A percentile compares a stretch with the other conserved stretches of the same genome.
Conservation (phyloP, 1,284 basidiomycete species). For the Leccinum subfulvum region DNA sequence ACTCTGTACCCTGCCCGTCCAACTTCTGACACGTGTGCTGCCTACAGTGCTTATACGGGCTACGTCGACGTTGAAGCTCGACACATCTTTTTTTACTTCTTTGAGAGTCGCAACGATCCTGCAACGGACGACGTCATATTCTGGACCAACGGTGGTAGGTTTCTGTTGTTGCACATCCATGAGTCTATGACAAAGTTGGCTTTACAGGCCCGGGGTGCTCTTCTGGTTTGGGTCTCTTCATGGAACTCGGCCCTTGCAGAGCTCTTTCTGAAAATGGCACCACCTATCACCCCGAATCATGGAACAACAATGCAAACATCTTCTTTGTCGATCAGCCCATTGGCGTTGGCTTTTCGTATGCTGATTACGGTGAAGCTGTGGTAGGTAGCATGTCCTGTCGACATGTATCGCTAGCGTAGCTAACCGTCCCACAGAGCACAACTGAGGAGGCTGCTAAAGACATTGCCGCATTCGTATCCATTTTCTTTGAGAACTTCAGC, state of each 20-base stretch:
- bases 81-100: conserved; percentile 78
- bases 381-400: conserved; percentile 24
- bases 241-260: conserved; percentile 44
- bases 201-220: conserved; percentile 29
- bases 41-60: conserved; percentile 59
- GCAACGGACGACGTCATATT: conserved; percentile 64
- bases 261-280: conserved; percentile 38
- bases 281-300: conserved; percentile 53
- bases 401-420: not conserved
- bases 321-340: conserved; percentile 72
- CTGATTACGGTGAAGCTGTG: conserved; percentile 58
- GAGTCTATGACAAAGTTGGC: not conserved
- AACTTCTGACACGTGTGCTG: conserved; percentile 24
- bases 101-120: conserved; percentile 73
- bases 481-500: conserved; percentile 64
- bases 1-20: not conserved
- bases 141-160: conserved; percentile 50
- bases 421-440: conserved; percentile 31
- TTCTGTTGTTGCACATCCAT: conserved; percentile 31
- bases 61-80: conserved; percentile 65
- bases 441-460: conserved; percentile 66
- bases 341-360: conserved; percentile 69
- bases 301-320: conserved; percentile 62
- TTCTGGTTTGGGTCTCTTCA: conserved; percentile 28
- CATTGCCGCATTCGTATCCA: conserved; percentile 59